These are phyloP conservation scores for Penicillium freii DNA, from an alignment of 2,329 filamentous ascomycete genomes.

Conservation along the genomic window DNA sequence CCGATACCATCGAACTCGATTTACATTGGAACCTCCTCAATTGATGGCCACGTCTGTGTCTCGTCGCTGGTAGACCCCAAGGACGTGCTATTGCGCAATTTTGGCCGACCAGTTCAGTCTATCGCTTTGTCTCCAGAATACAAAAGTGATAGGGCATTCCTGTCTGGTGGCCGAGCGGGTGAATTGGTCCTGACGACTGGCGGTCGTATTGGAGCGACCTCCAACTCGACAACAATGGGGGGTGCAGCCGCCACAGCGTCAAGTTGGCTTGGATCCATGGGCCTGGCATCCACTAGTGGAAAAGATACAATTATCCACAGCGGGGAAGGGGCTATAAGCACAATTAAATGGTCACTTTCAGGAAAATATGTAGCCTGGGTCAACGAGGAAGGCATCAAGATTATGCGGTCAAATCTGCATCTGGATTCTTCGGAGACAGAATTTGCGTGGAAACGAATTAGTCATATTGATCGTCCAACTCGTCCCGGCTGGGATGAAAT, in stretches of 20 bases:
- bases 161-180: conserved; percentile 87
- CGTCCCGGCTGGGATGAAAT: conserved; percentile 91
- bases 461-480: conserved; percentile 84
- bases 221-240: conserved; percentile 79
- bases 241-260: conserved; percentile 73
- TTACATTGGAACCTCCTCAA: conserved; percentile 87
- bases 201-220: conserved; percentile 71
- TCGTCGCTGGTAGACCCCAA: conserved; percentile 82
- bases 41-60: conserved; percentile 93
- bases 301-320: conserved; percentile 86
- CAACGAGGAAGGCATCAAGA: conserved; percentile 95
- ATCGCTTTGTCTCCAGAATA: conserved; percentile 95
- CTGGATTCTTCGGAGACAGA: conserved; percentile 74
- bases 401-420: conserved; percentile 87
- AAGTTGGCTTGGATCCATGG: conserved; percentile 88
- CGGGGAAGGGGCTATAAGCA: conserved; percentile 85
- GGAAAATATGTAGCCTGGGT: conserved; percentile 93
- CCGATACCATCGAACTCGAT: conserved; percentile 85
- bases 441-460: conserved; percentile 89
- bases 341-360: conserved; percentile 90
- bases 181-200: conserved; percentile 83
- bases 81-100: conserved; percentile 89
- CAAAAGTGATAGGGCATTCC: conserved; percentile 80
- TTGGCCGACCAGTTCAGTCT: conserved; percentile 85
- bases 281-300: conserved; percentile 71